Evolutionary conservation across 176 grass and related monocot genomes (phyloP).

Genomic region (Dendrocalamus sinicus): DNA sequence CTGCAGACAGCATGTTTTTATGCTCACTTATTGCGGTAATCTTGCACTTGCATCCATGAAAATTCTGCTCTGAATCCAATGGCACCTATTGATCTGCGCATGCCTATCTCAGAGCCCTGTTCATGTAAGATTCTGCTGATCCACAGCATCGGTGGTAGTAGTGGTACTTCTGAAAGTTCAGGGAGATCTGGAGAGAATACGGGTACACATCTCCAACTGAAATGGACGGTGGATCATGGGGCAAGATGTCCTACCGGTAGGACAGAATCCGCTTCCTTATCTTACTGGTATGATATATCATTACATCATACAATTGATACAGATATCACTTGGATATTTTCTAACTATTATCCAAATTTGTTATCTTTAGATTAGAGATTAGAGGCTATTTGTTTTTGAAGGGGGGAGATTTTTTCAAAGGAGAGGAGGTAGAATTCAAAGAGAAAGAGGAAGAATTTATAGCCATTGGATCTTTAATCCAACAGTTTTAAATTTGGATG

Average conservation of each 20-base stretch:
- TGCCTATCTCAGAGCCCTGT: not conserved
- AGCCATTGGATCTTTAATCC: too few relatives aligned
- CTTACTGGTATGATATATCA: not conserved
- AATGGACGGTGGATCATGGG: too few relatives aligned
- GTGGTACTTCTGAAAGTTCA: not conserved
- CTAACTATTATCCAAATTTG: too few relatives aligned
- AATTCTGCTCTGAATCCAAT: not conserved
- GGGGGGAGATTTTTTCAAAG: too few relatives aligned
- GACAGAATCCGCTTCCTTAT: not conserved
- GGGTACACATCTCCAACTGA: too few relatives aligned
- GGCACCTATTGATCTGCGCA: not conserved
- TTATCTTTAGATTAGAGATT: too few relatives aligned
- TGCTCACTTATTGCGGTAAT: not conserved
- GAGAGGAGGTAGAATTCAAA: too few relatives aligned
- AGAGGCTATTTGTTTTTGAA: too few relatives aligned
- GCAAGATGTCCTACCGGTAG: too few relatives aligned
- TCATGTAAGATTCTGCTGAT: not conserved
- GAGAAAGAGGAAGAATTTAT: too few relatives aligned
- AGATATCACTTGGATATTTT: not conserved
- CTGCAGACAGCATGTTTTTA: slow-evolving; percentile 43
- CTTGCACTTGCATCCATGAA: not conserved
- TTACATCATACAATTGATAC: not conserved
- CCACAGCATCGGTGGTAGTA: not conserved
- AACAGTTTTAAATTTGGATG: too few relatives aligned
- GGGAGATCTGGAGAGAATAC: too few relatives aligned